phyloP scores from a whole-genome alignment of 2,329 filamentous ascomycete genomes.

The Talaromyces pinophilus region DNA sequence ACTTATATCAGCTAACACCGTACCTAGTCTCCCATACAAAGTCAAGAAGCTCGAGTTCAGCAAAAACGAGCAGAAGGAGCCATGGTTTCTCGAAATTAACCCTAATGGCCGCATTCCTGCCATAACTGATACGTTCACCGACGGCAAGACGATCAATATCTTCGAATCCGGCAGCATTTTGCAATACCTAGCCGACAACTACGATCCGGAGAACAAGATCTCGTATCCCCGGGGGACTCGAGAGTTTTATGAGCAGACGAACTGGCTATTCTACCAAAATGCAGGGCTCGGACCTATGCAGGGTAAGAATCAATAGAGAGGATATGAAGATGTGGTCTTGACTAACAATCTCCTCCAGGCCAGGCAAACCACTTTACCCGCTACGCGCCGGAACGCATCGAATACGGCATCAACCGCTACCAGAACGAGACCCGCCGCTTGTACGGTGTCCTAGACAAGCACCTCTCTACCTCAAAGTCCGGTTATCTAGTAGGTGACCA shows the following conservation, averaged over 20 bases:
- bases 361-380: conserved; percentile 82
- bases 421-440: conserved; percentile 79
- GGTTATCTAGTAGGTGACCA: conserved; percentile 56
- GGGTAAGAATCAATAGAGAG: conserved; percentile 33
- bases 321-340: background rate
- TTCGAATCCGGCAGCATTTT: conserved; percentile 64
- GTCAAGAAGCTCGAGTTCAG: conserved; percentile 69
- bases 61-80: conserved; percentile 78
- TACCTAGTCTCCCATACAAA: conserved; percentile 68
- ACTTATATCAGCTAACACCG: conserved; percentile 24
- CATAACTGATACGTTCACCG: conserved; percentile 73
- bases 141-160: conserved; percentile 71
- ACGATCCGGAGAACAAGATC: conserved; percentile 79
- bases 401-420: conserved; percentile 81
- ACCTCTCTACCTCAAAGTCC: conserved; percentile 57
- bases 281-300: conserved; percentile 82
- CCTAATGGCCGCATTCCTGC: conserved; percentile 91
- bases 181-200: conserved; percentile 69
- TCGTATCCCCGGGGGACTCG: conserved; percentile 70
- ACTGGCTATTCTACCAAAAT: conserved; percentile 79
- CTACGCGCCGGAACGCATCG: conserved; percentile 79
- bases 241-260: conserved; percentile 78
- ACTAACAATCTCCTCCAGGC: conserved; percentile 30
- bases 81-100: conserved; percentile 87
- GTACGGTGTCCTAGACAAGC: conserved; percentile 73